These are phyloP conservation scores for Trichoderma semiorbis DNA, from an alignment of 2,329 filamentous ascomycete species.

Conservation along the genomic window DNA sequence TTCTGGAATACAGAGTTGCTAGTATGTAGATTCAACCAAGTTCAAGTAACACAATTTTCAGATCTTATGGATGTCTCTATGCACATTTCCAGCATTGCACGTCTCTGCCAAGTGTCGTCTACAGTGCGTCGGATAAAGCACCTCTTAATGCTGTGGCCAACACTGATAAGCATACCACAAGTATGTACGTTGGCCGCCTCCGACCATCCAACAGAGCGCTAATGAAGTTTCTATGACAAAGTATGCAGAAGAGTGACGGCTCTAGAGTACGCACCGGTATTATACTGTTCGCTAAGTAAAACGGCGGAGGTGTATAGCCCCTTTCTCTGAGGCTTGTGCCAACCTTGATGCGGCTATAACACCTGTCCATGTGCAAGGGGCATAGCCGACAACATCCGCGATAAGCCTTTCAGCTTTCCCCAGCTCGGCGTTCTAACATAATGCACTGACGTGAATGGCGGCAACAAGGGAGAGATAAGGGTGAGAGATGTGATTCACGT, in stretches of 20 bases:
- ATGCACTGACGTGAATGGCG: slow-evolving; percentile 5
- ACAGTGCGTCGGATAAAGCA: background rate
- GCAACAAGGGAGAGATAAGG: background rate
- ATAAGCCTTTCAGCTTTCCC: slow-evolving; percentile 5
- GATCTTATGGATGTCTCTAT: background rate
- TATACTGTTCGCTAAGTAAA: background rate
- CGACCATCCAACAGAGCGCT: background rate
- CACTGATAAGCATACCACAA: background rate
- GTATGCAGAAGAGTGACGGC: background rate
- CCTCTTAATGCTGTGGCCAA: background rate
- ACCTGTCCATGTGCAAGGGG: background rate
- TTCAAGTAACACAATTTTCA: background rate
- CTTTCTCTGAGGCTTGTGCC: background rate
- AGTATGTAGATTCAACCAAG: background rate
- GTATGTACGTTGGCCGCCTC: background rate
- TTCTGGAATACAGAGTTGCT: background rate
- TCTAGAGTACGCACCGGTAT: background rate
- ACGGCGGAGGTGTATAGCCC: background rate
- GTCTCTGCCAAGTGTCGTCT: background rate
- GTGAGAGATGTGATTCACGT: background rate
- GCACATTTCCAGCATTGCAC: background rate
- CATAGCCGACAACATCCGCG: slow-evolving; percentile 11
- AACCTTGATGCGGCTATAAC: slow-evolving; percentile 4
- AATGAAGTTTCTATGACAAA: background rate
- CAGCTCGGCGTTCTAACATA: background rate